Conservation (phyloP, 208 protist species). For the Leishmania martiniquensis region DNA sequence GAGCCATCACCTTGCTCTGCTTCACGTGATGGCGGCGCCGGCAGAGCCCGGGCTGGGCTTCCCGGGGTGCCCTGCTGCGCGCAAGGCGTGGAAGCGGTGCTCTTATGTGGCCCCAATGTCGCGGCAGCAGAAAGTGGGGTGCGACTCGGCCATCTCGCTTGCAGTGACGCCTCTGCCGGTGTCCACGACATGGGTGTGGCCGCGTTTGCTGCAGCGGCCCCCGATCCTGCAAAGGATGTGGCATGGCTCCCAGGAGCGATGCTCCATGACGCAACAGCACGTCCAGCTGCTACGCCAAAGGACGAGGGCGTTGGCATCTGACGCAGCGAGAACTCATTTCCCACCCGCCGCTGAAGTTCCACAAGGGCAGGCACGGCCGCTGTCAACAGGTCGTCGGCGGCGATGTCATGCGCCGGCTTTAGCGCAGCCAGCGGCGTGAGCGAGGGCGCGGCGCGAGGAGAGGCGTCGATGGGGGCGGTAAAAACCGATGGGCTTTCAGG, state of each 20-base stretch:
- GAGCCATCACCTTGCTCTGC: not conserved
- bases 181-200: not conserved
- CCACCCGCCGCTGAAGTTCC: slow-evolving; percentile 15
- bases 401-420: not conserved
- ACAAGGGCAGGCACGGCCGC: slow-evolving; percentile 10
- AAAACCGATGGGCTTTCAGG: not conserved
- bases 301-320: slow-evolving; percentile 7
- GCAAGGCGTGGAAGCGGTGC: not conserved
- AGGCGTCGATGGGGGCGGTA: not conserved
- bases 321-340: slow-evolving; percentile 25
- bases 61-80: not conserved
- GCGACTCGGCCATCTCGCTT: not conserved
- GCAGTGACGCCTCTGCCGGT: not conserved
- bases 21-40: not conserved
- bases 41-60: not conserved
- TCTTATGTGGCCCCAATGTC: not conserved
- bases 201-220: not conserved
- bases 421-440: not conserved
- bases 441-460: not conserved
- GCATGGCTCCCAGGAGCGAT: not conserved
- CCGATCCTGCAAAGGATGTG: not conserved
- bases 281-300: not conserved
- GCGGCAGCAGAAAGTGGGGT: not conserved
- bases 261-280: not conserved
- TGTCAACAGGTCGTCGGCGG: not conserved